Conservation (phyloP, 2,329 filamentous ascomycete genomes). For the Botryotinia narcissicola region DNA sequence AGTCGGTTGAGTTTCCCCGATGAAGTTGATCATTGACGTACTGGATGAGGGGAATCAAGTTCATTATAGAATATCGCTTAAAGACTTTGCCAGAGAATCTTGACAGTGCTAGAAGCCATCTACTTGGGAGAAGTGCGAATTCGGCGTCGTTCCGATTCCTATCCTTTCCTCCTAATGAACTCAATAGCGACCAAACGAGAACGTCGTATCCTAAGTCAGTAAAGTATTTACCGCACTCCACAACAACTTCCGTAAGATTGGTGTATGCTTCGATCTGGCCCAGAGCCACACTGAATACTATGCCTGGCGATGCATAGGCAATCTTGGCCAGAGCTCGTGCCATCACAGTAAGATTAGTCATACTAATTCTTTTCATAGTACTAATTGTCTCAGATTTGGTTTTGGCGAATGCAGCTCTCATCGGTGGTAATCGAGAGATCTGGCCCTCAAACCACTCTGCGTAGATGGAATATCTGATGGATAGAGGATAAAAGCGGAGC, state of each 20-base stretch:
- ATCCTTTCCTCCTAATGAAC: conserved; percentile 61
- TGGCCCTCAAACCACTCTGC: conserved; percentile 86
- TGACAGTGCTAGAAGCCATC: conserved; percentile 87
- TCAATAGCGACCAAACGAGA: conserved; percentile 87
- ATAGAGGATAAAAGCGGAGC: conserved; percentile 72
- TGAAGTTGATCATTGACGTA: conserved; percentile 85
- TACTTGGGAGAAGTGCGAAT: conserved; percentile 72
- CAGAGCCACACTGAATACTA: conserved; percentile 87
- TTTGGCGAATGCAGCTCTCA: conserved; percentile 74
- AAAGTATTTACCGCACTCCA: conserved; percentile 92
- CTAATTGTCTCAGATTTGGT: conserved; percentile 77
- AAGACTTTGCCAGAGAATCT: conserved; percentile 91
- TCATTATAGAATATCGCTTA: conserved; percentile 78
- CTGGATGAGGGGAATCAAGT: conserved; percentile 79
- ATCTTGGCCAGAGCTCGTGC: conserved; percentile 86
- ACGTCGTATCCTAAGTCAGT: conserved; percentile 91
- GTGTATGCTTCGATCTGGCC: conserved; percentile 91
- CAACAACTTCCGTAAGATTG: conserved; percentile 91
- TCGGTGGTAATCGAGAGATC: conserved; percentile 71
- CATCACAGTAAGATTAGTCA: conserved; percentile 82
- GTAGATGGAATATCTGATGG: conserved; percentile 82
- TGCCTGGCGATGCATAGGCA: conserved; percentile 84
- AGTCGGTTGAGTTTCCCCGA: conserved; percentile 79
- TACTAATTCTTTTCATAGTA: conserved; percentile 84
- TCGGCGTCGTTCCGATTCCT: conserved; percentile 62